These are phyloP conservation scores for Ophiostoma novo-ulmi DNA, from an alignment of 2,329 filamentous ascomycete species.

Conservation along the genomic window DNA sequence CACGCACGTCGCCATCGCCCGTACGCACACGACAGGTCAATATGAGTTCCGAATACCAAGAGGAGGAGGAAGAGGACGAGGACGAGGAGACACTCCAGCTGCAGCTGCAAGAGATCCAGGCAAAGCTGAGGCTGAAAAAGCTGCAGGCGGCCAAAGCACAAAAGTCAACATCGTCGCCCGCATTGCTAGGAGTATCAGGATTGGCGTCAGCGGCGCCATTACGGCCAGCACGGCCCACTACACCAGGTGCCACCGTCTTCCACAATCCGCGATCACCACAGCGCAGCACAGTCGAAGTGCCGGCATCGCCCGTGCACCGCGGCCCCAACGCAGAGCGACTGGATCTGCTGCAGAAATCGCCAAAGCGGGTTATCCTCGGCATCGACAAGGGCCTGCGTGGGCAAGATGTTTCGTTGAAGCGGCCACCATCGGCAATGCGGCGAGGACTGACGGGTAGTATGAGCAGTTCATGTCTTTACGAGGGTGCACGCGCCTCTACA, in stretches of 20 bases:
- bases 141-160: constrained; percentile 61
- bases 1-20: constrained; percentile 60
- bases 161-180: constrained; percentile 26
- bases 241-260: neutral
- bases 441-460: constrained; percentile 28
- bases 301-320: constrained; percentile 65
- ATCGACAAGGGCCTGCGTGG: constrained; percentile 84
- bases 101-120: constrained; percentile 82
- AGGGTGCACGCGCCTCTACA: neutral
- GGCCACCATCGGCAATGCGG: constrained; percentile 50
- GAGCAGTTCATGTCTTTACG: neutral
- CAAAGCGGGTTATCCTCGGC: constrained; percentile 72
- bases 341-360: constrained; percentile 60
- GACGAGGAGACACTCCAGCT: constrained; percentile 87
- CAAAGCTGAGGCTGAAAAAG: constrained; percentile 79
- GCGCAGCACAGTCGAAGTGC: constrained; percentile 58
- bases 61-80: constrained; percentile 58
- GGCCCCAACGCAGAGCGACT: constrained; percentile 39
- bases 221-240: constrained; percentile 14
- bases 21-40: constrained; percentile 30
- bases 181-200: neutral
- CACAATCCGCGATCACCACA: constrained; percentile 20
- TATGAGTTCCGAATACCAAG: constrained; percentile 34
- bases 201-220: neutral
- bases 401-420: constrained; percentile 76